These are phyloP conservation scores for Spizellomyces punctatus DNA, from an alignment of 192 early-diverging fungal species.

Conservation along the genomic window DNA sequence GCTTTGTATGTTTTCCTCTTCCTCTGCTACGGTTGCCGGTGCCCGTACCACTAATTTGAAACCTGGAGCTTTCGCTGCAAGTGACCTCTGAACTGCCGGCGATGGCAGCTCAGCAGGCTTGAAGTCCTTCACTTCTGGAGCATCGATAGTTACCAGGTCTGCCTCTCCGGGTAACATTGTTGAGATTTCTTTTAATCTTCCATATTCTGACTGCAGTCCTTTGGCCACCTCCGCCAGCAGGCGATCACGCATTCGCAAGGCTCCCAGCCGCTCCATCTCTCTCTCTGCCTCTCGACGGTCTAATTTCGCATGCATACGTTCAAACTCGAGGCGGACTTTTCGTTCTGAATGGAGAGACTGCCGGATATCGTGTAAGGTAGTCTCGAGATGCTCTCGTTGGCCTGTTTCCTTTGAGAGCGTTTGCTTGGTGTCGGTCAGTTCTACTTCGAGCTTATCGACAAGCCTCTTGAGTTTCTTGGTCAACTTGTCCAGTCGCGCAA, in stretches of 20 bases:
- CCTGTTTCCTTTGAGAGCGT: conserved; percentile 37
- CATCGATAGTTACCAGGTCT: conserved; percentile 30
- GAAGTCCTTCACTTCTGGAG: conserved; percentile 31
- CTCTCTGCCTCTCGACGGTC: conserved; percentile 37
- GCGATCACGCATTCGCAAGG: conserved; percentile 41
- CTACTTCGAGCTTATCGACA: conserved; percentile 40
- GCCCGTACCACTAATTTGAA: conserved; percentile 19
- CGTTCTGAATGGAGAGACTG: conserved; percentile 42
- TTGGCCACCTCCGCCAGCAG: conserved; percentile 42
- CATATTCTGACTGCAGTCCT: conserved; percentile 36
- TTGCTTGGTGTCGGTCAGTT: conserved; percentile 36
- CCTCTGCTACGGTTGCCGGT: conserved; percentile 5
- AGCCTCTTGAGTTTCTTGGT: conserved; percentile 31
- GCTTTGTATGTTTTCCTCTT: background rate
- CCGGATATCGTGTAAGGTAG: conserved; percentile 45
- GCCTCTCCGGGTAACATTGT: conserved; percentile 41
- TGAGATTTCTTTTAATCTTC: conserved; percentile 38
- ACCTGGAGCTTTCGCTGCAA: background rate
- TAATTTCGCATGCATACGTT: conserved; percentile 44
- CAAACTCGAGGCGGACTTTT: conserved; percentile 49
- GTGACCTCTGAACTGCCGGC: background rate
- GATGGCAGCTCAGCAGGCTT: conserved; percentile 9
- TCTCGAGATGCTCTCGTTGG: conserved; percentile 49
- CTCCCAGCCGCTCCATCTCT: conserved; percentile 36
- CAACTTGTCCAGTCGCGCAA: conserved; percentile 28